A percentile compares a stretch with the other conserved stretches of the same genome.
Evolutionary conservation across 345 rosid species (phyloP).

Genomic region (Viola odorata): DNA sequence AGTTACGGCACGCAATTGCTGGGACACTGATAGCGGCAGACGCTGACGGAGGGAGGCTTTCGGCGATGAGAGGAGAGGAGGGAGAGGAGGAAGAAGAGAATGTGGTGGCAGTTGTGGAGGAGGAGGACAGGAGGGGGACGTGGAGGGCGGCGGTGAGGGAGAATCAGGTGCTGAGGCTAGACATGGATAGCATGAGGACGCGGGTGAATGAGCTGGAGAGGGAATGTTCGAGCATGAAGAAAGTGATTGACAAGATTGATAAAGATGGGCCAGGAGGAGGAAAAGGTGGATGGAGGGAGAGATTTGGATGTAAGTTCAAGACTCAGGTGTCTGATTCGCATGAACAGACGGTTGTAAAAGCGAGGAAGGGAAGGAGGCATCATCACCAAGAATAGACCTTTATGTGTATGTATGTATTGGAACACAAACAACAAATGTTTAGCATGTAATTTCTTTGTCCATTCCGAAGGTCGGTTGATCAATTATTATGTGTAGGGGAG

Average conservation of each 20-base stretch:
- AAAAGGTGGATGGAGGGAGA: slow-evolving; percentile 36
- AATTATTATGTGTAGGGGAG: too few relatives aligned
- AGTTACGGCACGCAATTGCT: slow-evolving; percentile 84
- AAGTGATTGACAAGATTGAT: slow-evolving; percentile 74
- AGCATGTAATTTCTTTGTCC: too few relatives aligned
- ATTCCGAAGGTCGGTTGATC: too few relatives aligned
- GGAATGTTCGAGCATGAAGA: slow-evolving; percentile 85
- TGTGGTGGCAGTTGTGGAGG: slow-evolving; percentile 17
- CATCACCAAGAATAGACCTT: slow-evolving; percentile 29
- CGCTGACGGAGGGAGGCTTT: slow-evolving; percentile 35
- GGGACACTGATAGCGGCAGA: slow-evolving; percentile 73
- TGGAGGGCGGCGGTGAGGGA: slow-evolving; percentile 81
- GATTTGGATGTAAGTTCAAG: slow-evolving; percentile 89
- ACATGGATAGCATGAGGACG: slow-evolving; percentile 98
- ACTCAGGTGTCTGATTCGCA: slow-evolving; percentile 94
- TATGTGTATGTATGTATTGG: neutral
- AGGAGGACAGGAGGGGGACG: slow-evolving; percentile 24
- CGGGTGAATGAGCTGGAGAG: slow-evolving; percentile 81
- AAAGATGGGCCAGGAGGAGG: slow-evolving; percentile 26
- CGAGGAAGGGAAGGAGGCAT: slow-evolving; percentile 38
- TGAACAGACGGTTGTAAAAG: slow-evolving; percentile 53
- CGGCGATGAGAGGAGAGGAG: slow-evolving; percentile 27
- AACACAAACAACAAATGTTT: neutral
- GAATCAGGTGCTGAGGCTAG: slow-evolving; percentile 89
- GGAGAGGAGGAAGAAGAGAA: slow-evolving; percentile 10